These are phyloP conservation scores for Cocos nucifera DNA, from an alignment of 176 grass and related monocot genomes.

Conservation along the genomic window DNA sequence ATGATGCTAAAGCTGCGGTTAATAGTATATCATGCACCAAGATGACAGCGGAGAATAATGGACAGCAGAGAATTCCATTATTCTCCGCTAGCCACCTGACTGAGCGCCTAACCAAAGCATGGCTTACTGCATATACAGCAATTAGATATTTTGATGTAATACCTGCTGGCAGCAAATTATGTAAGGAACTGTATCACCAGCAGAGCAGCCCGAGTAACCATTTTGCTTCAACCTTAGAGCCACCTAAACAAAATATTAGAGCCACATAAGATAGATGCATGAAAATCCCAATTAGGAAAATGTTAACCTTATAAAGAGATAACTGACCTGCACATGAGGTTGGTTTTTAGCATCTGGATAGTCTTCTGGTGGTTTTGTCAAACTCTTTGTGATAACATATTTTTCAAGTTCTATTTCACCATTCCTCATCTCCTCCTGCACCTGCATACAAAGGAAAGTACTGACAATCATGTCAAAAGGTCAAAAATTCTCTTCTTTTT, in stretches of 20 bases:
- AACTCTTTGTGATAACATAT: slow-evolving; percentile 89
- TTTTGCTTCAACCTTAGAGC: slow-evolving; percentile 92
- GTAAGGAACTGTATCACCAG: slow-evolving; percentile 87
- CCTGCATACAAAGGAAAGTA: slow-evolving; percentile 35
- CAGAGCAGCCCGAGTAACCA: slow-evolving; percentile 73
- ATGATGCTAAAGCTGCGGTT: too few relatives aligned
- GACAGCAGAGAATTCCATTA: too few relatives aligned
- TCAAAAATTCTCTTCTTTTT: not conserved
- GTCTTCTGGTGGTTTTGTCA: slow-evolving; percentile 90
- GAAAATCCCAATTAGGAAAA: slow-evolving; percentile 2
- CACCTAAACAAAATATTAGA: slow-evolving; percentile 39
- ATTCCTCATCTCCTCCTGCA: slow-evolving; percentile 83
- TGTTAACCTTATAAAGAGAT: not conserved
- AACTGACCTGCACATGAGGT: slow-evolving; percentile 91
- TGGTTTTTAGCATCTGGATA: slow-evolving; percentile 99
- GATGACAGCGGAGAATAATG: too few relatives aligned
- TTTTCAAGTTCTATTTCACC: slow-evolving; percentile 87
- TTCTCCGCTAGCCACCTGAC: too few relatives aligned
- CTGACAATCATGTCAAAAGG: not conserved
- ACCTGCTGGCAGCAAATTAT: slow-evolving; percentile 93
- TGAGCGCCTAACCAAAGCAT: too few relatives aligned
- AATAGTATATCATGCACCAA: too few relatives aligned
- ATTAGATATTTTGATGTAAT: slow-evolving; percentile 1
- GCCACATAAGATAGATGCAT: slow-evolving; percentile 1
- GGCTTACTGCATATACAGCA: too few relatives aligned